Conservation (phyloP, 148 eudicot genomes). For the Rhododendron ferrugineum region DNA sequence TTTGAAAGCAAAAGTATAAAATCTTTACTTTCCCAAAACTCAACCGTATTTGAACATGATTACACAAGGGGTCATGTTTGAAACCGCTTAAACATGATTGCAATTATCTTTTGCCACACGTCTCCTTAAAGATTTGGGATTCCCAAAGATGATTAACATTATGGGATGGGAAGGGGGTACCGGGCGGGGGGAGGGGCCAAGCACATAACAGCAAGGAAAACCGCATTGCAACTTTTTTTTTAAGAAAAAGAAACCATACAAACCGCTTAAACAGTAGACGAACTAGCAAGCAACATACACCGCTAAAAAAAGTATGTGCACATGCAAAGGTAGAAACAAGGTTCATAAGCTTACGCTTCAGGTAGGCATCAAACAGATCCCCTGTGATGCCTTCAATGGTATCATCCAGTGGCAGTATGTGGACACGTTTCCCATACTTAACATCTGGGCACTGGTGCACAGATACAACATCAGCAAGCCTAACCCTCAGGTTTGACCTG, state of each 20-base stretch:
- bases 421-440: slow-evolving; percentile 31
- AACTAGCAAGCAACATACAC: neutral
- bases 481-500: slow-evolving; percentile 19
- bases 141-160: neutral
- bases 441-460: slow-evolving; percentile 26
- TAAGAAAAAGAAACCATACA: neutral
- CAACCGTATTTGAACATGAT: neutral
- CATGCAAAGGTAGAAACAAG: neutral
- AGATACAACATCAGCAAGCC: slow-evolving; percentile 20
- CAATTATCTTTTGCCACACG: neutral
- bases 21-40: neutral
- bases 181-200: no score
- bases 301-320: neutral
- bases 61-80: neutral
- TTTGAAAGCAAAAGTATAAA: neutral
- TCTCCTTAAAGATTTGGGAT: neutral
- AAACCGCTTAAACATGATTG: neutral
- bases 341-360: slow-evolving; percentile 25
- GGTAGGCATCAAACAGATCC: slow-evolving; percentile 32
- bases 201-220: neutral
- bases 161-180: no score
- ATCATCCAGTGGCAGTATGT: slow-evolving; percentile 32
- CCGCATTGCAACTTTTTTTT: neutral
- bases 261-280: neutral
- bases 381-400: slow-evolving; percentile 37